Evolutionary conservation across 2,329 filamentous ascomycete genomes (phyloP), one percentile per base, ranked within the genome.

Genomic region (Geoglossum cookeanum): DNA sequence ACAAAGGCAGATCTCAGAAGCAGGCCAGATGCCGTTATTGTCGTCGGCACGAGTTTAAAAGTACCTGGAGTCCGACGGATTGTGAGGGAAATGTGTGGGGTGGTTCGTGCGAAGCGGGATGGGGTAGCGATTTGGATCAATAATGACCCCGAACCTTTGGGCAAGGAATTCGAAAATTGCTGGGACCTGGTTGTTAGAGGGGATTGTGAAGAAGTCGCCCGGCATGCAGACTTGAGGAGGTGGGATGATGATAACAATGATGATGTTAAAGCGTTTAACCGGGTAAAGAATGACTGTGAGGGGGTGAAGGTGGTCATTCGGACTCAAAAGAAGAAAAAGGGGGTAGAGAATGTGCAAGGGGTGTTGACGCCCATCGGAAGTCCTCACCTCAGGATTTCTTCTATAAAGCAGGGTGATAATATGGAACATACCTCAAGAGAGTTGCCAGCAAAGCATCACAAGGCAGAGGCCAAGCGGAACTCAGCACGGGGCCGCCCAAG

Each of bases 41-140:
- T 98, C 32, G 92, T 95, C 7, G 92, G 92, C 56, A 98, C 92
- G 1, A 96, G 87, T 59, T 74, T 98, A 63, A 97, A 97, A 68
- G 90, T 98, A 55, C 91, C 91, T 0, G 92, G 92, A 7, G 89
- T 96, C 48, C 82, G 87, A 60, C 80, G 90, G 57, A 84, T 98
- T 58, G 89, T 91, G 59, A 86, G 86, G 67, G 90, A 96, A 69
- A 81, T 97, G 78, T 96, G 89, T 68, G 81, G 83, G 55, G 83
- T 88, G 35, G 87, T 94, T n/a, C 79, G 90, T 60, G 81, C 84
- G 64, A 81, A 88, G 57, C 81, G 80, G 62, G 86, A 94, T 63
- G 90, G 91, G 0, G 79, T 95, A 59, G 88, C 90, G 0, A 84
- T 94, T 55, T 98, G 91, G 88, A 87, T 98, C 70, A 97, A 97